A percentile compares a stretch with the other conserved stretches of the same genome.
Conservation (phyloP, 495 filamentous ascomycete genomes). For the Penicillium herquei region DNA sequence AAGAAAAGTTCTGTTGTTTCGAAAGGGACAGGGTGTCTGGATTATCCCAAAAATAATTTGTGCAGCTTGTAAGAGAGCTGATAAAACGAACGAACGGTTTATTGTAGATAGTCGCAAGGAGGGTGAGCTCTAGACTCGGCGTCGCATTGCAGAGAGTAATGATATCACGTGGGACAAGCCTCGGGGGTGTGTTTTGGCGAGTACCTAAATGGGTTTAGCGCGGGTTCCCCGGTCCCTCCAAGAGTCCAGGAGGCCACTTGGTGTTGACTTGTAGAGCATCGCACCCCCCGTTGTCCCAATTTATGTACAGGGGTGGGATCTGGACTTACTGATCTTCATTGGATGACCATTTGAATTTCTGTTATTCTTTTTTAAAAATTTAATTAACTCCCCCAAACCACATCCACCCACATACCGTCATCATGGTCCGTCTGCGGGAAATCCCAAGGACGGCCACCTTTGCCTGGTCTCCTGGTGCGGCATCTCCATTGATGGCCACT, state of each 20-base stretch:
- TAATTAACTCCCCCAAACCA: constrained; percentile 15
- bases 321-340: constrained; percentile 17
- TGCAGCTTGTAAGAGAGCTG: neutral
- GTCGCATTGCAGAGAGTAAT: constrained; percentile 14
- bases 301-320: constrained; percentile 27
- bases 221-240: constrained; percentile 35
- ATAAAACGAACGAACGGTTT: neutral
- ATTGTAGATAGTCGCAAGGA: neutral
- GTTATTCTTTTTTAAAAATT: constrained; percentile 12
- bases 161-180: constrained; percentile 43
- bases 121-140: neutral
- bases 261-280: constrained; percentile 31
- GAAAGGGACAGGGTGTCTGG: neutral
- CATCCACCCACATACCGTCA: constrained; percentile 34
- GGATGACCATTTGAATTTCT: constrained; percentile 15
- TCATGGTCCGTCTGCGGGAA: constrained; percentile 92
- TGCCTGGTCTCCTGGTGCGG: constrained; percentile 83
- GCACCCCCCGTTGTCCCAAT: constrained; percentile 23
- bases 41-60: neutral
- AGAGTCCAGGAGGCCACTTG: constrained; percentile 47
- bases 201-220: constrained; percentile 34
- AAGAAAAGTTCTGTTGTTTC: neutral
- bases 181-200: constrained; percentile 41
- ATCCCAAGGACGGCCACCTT: constrained; percentile 96
- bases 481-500: constrained; percentile 81